Evolutionary conservation across 148 eudicot species (phyloP), one percentile per base, ranked within the genome.

Genomic region (Rhododendron mucronatum): DNA sequence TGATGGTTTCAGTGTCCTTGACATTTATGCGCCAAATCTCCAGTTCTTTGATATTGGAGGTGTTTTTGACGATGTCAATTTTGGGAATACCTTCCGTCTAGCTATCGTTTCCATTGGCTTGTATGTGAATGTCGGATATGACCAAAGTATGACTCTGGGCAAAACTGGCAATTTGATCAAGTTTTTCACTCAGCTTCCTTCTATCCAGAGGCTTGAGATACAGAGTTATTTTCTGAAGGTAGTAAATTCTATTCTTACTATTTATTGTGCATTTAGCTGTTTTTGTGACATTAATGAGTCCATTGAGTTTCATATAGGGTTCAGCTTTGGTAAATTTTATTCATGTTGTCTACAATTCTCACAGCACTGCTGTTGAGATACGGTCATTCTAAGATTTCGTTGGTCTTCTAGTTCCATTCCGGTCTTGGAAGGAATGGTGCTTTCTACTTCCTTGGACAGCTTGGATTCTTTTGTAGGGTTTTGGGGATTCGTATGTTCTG

Each of bases 21-120:
- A 91, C 80, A 93, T 95, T 77, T 89, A 89, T 88, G 96, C 98
- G 55, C 95, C 98, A 45, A 93, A 93, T 90, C 98, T 95, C 84
- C 94, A 89, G 45, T 95, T 94, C 90, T 95, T 95, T 88, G 98
- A 95, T 55, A 87, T 94, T 59, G 98, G 96, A 82, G 98, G 98
- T 78, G 90, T 87, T 85, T 95, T 93, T 86, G 94, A 91, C 65
- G 93, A 92, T 84, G 91, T 95, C 74, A 84, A 86, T 87, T 94
- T 95, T 87, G 88, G 81, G 87, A 87, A 87, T 85, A 93, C 98
- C 6, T 83, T 30, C 57, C 89, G 86, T 86, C 85, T 95, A 74
- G 91, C 95, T 76, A 89, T 92, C 79, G 90, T 95, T 57, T 95
- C 98, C 10, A 93, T 95, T 87, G 94, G 95, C 69, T 89, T 95